Evolutionary conservation across 2,329 filamentous ascomycete species (phyloP), one percentile per base, ranked within the genome.

Genomic region (Neopestalotiopsis sp.): DNA sequence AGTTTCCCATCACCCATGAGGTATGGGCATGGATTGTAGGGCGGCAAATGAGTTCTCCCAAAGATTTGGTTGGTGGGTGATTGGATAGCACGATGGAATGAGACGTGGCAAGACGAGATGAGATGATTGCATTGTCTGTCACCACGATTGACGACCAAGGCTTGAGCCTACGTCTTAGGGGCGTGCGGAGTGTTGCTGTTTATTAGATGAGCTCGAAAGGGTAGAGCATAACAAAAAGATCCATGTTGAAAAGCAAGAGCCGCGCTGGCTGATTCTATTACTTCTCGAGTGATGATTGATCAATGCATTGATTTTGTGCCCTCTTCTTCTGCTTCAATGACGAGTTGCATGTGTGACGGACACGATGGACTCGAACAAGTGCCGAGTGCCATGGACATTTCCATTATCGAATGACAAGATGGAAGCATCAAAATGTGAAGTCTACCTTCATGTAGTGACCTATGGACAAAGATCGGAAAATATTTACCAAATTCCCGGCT

Each of bases 151-250:
- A 64, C 28, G 61, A 64, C 20, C 17, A 20, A 13, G 20, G 32
- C 59, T 17, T 38, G 32, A 38, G 59, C 9, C 10, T 52, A 52
- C 2, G 10, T 20, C 10, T 38, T 61, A 4, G 30, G 28, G 32
- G 14, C 40, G 14, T 5, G 32, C 24, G n/a, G 57, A 52, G 45
- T 52, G 45, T 52, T 28, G 56, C 56, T 38, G 17, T 13, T 10
- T 64, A 52, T 17, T 45, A 49, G 61, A 28, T 45, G 20, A 42
- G 34, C 61, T 64, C 28, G 20, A 64, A 38, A 64, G 38, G 42
- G 61, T 32, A 45, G 61, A 64, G 40, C 40, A 64, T 9, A 62
- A 62, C 38, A 64, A 45, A 49, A 34, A 61, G 14, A 61, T 13
- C n/a, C 59, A n/a, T 20, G 30, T 42, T 38, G n/a, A 34, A 61